A percentile compares a stretch with the other conserved stretches of the same genome.
phyloP scores from a whole-genome alignment of 2,329 filamentous ascomycete species.

The Aureobasidium zeae region DNA sequence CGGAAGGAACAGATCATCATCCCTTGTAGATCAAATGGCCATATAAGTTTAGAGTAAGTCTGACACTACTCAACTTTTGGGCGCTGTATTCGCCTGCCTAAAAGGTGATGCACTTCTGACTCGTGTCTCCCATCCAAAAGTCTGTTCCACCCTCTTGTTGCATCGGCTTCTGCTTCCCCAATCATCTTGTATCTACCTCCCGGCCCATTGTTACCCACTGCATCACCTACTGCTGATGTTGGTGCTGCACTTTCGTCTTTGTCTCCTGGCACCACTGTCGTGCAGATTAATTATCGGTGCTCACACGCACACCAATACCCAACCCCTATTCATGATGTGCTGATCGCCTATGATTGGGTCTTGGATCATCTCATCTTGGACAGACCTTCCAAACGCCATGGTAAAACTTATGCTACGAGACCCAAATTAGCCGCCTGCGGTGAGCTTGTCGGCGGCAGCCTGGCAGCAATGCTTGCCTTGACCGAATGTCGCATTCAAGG shows the following conservation, averaged over 20 bases:
- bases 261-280: slow-evolving; percentile 33
- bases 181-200: slow-evolving; percentile 37
- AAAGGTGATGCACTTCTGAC: slow-evolving; percentile 5
- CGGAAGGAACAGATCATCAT: slow-evolving; percentile 27
- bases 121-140: slow-evolving; percentile 22
- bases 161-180: slow-evolving; percentile 21
- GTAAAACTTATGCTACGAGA: slow-evolving; percentile 22
- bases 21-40: slow-evolving; percentile 36
- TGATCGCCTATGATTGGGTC: slow-evolving; percentile 41
- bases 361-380: slow-evolving; percentile 29
- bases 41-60: slow-evolving; percentile 33
- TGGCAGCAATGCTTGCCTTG: slow-evolving; percentile 41
- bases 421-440: slow-evolving; percentile 38
- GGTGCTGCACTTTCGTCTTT: slow-evolving; percentile 29
- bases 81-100: not conserved
- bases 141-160: slow-evolving; percentile 26
- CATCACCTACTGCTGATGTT: slow-evolving; percentile 23
- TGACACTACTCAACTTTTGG: not conserved
- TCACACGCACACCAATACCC: slow-evolving; percentile 31
- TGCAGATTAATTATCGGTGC: slow-evolving; percentile 39
- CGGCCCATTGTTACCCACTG: slow-evolving; percentile 29
- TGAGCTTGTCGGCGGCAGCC: slow-evolving; percentile 39
- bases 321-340: slow-evolving; percentile 39
- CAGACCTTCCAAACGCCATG: slow-evolving; percentile 22
- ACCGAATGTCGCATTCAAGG: slow-evolving; percentile 39